phyloP scores from a whole-genome alignment of 495 filamentous ascomycete species.

The Penicillium taxi region DNA sequence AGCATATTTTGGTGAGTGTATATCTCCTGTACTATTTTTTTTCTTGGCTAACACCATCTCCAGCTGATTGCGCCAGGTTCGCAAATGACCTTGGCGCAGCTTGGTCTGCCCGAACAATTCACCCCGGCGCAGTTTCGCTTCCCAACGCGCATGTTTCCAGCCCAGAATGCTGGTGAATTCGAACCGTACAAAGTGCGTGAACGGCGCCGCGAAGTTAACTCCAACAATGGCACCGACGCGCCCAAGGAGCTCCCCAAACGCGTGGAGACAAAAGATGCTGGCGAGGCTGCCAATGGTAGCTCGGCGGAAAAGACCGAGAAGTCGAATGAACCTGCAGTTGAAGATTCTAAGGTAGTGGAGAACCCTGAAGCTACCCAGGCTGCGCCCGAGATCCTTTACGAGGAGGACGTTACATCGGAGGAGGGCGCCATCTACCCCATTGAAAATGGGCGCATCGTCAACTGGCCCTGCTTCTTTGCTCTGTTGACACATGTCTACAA shows the following conservation, averaged over 20 bases:
- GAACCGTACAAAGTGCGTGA: slow-evolving; percentile 76
- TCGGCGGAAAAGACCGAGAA: slow-evolving; percentile 6
- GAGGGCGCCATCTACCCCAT: slow-evolving; percentile 89
- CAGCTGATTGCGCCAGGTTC: slow-evolving; percentile 92
- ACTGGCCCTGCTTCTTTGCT: slow-evolving; percentile 89
- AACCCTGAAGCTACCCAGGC: slow-evolving; percentile 14
- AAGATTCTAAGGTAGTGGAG: slow-evolving; percentile 13
- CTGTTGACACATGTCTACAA: slow-evolving; percentile 82
- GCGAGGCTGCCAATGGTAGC: slow-evolving; percentile 10
- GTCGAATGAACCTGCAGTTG: slow-evolving; percentile 10
- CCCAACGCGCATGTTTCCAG: slow-evolving; percentile 88
- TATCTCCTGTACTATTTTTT: background rate
- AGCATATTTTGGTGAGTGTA: slow-evolving; percentile 58
- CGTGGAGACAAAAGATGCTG: slow-evolving; percentile 38
- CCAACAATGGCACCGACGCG: slow-evolving; percentile 26
- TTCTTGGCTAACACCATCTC: background rate
- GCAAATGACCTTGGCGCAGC: slow-evolving; percentile 85
- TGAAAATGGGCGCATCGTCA: slow-evolving; percentile 69
- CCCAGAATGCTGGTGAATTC: slow-evolving; percentile 68
- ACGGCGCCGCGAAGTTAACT: slow-evolving; percentile 48
- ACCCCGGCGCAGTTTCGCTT: slow-evolving; percentile 76
- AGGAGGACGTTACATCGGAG: slow-evolving; percentile 79
- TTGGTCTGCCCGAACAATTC: slow-evolving; percentile 85
- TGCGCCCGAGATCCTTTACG: slow-evolving; percentile 52
- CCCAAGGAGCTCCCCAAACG: slow-evolving; percentile 31